Evolutionary conservation across 352 stramenopile genomes (phyloP).

Genomic region (Phytopythium boreale): DNA sequence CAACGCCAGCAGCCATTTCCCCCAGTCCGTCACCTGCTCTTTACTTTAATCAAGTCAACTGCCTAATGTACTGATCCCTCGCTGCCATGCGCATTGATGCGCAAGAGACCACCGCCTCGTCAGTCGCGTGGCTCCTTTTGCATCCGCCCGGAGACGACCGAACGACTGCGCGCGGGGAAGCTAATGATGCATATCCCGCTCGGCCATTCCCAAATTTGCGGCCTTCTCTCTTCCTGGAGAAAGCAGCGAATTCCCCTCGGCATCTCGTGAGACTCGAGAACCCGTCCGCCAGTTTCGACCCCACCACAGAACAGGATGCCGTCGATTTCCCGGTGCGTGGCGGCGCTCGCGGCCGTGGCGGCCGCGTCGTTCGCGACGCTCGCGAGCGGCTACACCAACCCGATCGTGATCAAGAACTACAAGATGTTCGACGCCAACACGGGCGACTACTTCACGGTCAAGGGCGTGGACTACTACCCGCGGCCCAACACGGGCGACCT

Average conservation of each 20-base stretch:
- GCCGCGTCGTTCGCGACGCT: background rate
- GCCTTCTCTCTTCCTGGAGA: conserved; percentile 4
- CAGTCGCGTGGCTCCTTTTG: background rate
- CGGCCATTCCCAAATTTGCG: conserved; percentile 24
- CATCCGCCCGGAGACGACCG: background rate
- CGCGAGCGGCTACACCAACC: conserved; percentile 23
- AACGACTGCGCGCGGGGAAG: background rate
- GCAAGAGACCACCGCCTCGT: background rate
- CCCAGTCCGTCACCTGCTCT: background rate
- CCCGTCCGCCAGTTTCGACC: background rate
- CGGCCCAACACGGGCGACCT: conserved; percentile 62
- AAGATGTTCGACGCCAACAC: conserved; percentile 72
- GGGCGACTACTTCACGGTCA: conserved; percentile 52
- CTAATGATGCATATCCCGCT: background rate
- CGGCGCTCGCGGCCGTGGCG: conserved; percentile 10
- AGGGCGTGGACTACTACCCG: conserved; percentile 77
- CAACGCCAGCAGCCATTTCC: background rate
- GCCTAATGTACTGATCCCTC: background rate
- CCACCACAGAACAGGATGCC: conserved; percentile 11
- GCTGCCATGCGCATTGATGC: no score
- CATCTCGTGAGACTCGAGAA: conserved; percentile 4
- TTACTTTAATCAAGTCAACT: background rate
- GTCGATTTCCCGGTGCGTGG: conserved; percentile 9
- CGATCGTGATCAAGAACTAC: conserved; percentile 45
- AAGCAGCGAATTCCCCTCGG: conserved; percentile 3